phyloP scores from a whole-genome alignment of 1,284 basidiomycete species.

The Takashimella koratensis region DNA sequence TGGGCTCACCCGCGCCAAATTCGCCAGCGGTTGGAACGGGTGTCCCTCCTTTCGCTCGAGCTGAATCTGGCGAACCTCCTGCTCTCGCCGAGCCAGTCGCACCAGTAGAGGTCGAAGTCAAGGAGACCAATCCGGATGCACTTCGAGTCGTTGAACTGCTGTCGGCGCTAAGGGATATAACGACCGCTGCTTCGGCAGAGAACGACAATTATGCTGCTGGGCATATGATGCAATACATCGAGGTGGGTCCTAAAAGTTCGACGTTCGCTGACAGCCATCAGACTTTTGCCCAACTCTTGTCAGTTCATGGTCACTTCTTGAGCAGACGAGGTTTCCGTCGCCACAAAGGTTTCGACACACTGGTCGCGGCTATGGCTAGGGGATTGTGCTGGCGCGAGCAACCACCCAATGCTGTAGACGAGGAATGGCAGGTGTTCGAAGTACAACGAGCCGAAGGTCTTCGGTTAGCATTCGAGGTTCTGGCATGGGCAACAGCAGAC shows the following conservation, averaged over 20 bases:
- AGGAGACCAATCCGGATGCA: constrained; percentile 32
- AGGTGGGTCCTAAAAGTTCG: constrained; percentile 22
- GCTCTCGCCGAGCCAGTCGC: constrained; percentile 1
- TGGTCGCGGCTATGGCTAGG: constrained; percentile 19
- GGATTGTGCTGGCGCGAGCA: constrained; percentile 22
- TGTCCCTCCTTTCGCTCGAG: not conserved
- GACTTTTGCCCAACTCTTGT: constrained; percentile 40
- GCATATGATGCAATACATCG: constrained; percentile 34
- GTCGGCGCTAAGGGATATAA: constrained; percentile 20
- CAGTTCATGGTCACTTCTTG: constrained; percentile 16
- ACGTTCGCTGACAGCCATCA: constrained; percentile 11
- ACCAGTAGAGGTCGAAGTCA: constrained; percentile 19
- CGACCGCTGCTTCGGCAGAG: not conserved
- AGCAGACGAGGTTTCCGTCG: constrained; percentile 30
- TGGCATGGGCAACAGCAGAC: constrained; percentile 37
- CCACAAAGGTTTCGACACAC: constrained; percentile 28
- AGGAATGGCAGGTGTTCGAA: constrained; percentile 38
- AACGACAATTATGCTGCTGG: not conserved
- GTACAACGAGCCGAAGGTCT: constrained; percentile 42
- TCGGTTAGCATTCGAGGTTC: constrained; percentile 33
- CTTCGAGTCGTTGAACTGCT: constrained; percentile 28
- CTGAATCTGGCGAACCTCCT: not conserved
- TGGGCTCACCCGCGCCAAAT: constrained; percentile 1
- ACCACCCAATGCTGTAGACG: constrained; percentile 14
- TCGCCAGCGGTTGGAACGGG: constrained; percentile 5